phyloP scores from a whole-genome alignment of 192 early-diverging fungal species.

The Spizellomyces punctatus region DNA sequence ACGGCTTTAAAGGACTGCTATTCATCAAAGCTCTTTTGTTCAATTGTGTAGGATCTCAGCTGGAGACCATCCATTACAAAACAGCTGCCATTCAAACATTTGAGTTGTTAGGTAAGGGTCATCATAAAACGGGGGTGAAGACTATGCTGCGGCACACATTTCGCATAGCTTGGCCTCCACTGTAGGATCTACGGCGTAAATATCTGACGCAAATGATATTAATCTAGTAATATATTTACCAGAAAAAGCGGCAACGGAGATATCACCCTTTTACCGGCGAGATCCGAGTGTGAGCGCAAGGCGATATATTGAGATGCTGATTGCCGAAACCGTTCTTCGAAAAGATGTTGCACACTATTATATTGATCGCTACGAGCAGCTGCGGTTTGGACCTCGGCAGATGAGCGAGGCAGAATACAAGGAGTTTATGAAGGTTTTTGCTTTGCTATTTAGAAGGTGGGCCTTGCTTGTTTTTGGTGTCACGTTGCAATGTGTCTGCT shows the following conservation, averaged over 20 bases:
- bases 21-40: background rate
- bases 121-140: background rate
- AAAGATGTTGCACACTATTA: slow-evolving; percentile 20
- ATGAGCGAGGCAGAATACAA: slow-evolving; percentile 27
- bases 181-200: too few species aligned
- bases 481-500: too few species aligned
- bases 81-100: slow-evolving; percentile 26
- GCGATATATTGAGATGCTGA: slow-evolving; percentile 17
- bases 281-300: background rate
- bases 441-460: slow-evolving; percentile 9
- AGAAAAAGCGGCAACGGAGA: too few species aligned
- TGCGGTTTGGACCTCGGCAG: slow-evolving; percentile 24
- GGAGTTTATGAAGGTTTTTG: slow-evolving; percentile 39
- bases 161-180: too few species aligned
- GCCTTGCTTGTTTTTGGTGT: too few species aligned
- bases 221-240: too few species aligned
- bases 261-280: too few species aligned
- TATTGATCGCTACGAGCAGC: slow-evolving; percentile 34
- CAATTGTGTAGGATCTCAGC: background rate
- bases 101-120: slow-evolving; percentile 8
- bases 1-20: background rate
- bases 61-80: slow-evolving; percentile 8
- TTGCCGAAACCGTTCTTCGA: slow-evolving; percentile 5
- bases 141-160: too few species aligned
- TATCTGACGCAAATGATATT: too few species aligned